Base-by-base conservation (phyloP, 352 stramenopile species). In the Phytophthora podocarpi region DNA sequence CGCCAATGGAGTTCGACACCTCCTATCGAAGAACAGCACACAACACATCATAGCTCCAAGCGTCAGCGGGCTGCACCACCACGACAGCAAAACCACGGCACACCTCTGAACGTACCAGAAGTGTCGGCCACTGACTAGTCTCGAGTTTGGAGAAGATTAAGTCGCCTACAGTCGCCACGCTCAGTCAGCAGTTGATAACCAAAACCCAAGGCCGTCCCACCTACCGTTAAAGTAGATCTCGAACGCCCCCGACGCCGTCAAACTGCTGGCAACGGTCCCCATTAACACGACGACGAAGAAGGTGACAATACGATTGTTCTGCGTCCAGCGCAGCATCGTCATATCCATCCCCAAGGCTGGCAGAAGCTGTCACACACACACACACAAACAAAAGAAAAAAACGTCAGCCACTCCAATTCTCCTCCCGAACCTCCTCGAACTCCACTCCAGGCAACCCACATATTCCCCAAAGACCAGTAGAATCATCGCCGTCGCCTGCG, bases 181-280 rank as follows among this genome's bases (percentile, higher is more conserved):
- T n/a, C 16, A 32, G n/a, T 54, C 41, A 71, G 42, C n/a, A 53
- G 8, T 20, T 9, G 12, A 1, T 26, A 16, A 55, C 12, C 40
- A 15, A 35, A 36, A 41, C 16, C 18, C 20, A 12, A 39, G 10
- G 15, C 23, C 3, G 3, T 18, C 16, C n/a, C 45, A 40, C 47
- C 0, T 39, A 95, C 85, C 78, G 48, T 95, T 93, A 36, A 89
- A 91, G 56, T 82, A 91, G 26, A 95, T 81, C 67, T 95, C 85
- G 21, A 95, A 95, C 8, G 83, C 85, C 10, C 85, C 85, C 1
- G 83, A 82, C 11, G 85, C 80, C 37, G 88, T 65, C 45, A 95
- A 72, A 15, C 67, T 73, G 49, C 87, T 84, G 4, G 85, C 85
- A 10, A 85, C 30, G 0, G 76, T 78, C 5, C 85, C 83, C 39